Percentiles rank a stretch among this genome's conserved stretches.
These are phyloP conservation scores for Zygotorulaspora sp. DNA, from an alignment of 805 yeast species.

Conservation along the genomic window DNA sequence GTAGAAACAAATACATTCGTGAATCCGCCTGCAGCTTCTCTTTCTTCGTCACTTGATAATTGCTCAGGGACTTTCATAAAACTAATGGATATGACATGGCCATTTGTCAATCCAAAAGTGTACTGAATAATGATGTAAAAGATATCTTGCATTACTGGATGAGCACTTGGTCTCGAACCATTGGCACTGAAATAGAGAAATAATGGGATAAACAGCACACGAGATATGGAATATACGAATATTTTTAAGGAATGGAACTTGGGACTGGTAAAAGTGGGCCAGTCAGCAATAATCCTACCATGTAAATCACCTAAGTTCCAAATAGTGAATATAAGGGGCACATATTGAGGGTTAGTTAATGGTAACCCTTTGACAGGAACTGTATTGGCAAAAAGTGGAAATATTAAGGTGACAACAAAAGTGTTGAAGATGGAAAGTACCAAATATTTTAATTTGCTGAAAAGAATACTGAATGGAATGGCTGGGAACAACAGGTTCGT, in stretches of 20 bases:
- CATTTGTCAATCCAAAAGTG: slow-evolving; percentile 80
- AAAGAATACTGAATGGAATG: slow-evolving; percentile 55
- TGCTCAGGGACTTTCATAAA: slow-evolving; percentile 69
- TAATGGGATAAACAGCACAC: slow-evolving; percentile 64
- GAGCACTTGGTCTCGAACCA: slow-evolving; percentile 36
- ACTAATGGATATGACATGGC: slow-evolving; percentile 74
- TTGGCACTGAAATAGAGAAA: slow-evolving; percentile 64
- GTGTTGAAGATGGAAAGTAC: slow-evolving; percentile 68
- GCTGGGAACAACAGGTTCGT: slow-evolving; percentile 1
- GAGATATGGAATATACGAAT: slow-evolving; percentile 49
- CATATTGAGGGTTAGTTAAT: slow-evolving; percentile 40
- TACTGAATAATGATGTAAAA: slow-evolving; percentile 69
- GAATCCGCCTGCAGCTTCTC: slow-evolving; percentile 93
- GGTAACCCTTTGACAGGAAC: slow-evolving; percentile 45
- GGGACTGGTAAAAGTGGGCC: slow-evolving; percentile 23
- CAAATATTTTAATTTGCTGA: slow-evolving; percentile 58
- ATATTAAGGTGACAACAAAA: slow-evolving; percentile 65
- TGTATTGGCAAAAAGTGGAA: slow-evolving; percentile 85
- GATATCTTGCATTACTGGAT: slow-evolving; percentile 48
- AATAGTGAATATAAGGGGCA: slow-evolving; percentile 72
- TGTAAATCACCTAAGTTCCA: slow-evolving; percentile 89
- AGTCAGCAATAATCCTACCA: slow-evolving; percentile 67
- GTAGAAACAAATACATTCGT: slow-evolving; percentile 72
- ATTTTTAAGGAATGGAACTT: slow-evolving; percentile 34
- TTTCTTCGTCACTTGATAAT: slow-evolving; percentile 59